phyloP scores from a whole-genome alignment of 164 flowering plant species.

The Protea cynaroides region DNA sequence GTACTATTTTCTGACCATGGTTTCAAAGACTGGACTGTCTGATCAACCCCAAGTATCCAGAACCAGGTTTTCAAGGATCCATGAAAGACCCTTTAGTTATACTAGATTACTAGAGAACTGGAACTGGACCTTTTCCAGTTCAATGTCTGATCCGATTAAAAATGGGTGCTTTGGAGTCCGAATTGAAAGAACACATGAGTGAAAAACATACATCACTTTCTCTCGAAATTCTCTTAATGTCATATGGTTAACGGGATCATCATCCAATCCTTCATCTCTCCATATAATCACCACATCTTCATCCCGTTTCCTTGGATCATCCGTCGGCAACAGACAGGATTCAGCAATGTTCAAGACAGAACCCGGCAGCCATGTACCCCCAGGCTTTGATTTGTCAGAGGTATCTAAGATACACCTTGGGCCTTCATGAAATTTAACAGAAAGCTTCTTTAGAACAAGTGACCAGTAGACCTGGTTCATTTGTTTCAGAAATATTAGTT shows the following conservation, averaged over 20 bases:
- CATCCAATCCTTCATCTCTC: conserved; percentile 78
- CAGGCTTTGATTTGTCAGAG: conserved; percentile 53
- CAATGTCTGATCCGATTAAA: too few relatives aligned
- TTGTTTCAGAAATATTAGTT: conserved; percentile 4
- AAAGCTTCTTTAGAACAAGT: conserved; percentile 59
- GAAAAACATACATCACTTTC: conserved; percentile 73
- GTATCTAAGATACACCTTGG: conserved; percentile 68
- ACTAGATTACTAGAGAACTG: too few relatives aligned
- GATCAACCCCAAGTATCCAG: too few relatives aligned
- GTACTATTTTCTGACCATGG: too few relatives aligned
- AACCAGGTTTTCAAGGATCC: too few relatives aligned
- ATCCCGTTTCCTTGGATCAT: conserved; percentile 47
- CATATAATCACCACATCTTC: conserved; percentile 58
- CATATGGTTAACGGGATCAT: conserved; percentile 42
- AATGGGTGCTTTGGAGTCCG: neutral
- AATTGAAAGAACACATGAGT: neutral
- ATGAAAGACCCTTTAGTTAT: too few relatives aligned
- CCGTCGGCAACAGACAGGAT: conserved; percentile 60
- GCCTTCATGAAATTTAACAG: conserved; percentile 46
- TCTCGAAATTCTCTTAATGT: conserved; percentile 65
- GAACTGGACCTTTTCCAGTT: too few relatives aligned
- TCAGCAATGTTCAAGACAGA: conserved; percentile 77
- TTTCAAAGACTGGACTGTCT: too few relatives aligned
- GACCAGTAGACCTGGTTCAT: conserved; percentile 68
- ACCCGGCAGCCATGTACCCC: conserved; percentile 86